Conservation (phyloP, 257 asterid species). For the Ilex aquifolium region DNA sequence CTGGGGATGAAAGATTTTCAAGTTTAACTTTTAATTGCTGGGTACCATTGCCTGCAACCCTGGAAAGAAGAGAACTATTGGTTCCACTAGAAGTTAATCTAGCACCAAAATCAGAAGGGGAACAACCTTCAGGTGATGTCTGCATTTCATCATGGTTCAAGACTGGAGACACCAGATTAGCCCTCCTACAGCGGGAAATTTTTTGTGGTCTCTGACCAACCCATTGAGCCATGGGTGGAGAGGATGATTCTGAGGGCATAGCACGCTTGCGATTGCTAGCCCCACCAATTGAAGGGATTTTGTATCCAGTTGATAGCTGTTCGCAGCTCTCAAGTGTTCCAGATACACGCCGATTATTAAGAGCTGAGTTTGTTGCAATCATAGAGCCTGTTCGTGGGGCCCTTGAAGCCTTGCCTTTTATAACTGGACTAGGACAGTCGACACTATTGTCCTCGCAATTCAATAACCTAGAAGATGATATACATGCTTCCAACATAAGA, state of each 20-base stretch:
- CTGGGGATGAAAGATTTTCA: conserved; percentile 69
- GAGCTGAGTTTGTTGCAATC: conserved; percentile 39
- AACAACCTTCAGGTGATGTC: conserved; percentile 69
- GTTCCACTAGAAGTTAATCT: conserved; percentile 51
- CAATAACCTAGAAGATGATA: conserved; percentile 49
- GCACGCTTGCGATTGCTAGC: conserved; percentile 75
- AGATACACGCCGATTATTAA: conserved; percentile 46
- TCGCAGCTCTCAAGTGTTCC: conserved; percentile 91
- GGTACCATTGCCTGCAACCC: conserved; percentile 42
- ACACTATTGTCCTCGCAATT: conserved; percentile 65
- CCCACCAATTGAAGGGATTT: conserved; percentile 52
- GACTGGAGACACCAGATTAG: conserved; percentile 77
- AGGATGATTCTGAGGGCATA: conserved; percentile 64
- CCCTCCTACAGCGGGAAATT: conserved; percentile 85
- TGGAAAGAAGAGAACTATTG: conserved; percentile 48
- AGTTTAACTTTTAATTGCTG: conserved; percentile 48
- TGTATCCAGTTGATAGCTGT: conserved; percentile 48
- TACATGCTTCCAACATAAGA: conserved; percentile 11
- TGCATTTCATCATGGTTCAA: conserved; percentile 73
- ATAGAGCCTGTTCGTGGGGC: conserved; percentile 67
- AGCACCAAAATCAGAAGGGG: conserved; percentile 78
- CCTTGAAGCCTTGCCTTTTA: conserved; percentile 92
- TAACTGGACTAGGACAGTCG: conserved; percentile 42
- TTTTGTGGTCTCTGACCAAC: conserved; percentile 97
- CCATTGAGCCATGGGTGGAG: conserved; percentile 99